Conservation (phyloP, 129 eudicot species). For the Lonicera japonica region DNA sequence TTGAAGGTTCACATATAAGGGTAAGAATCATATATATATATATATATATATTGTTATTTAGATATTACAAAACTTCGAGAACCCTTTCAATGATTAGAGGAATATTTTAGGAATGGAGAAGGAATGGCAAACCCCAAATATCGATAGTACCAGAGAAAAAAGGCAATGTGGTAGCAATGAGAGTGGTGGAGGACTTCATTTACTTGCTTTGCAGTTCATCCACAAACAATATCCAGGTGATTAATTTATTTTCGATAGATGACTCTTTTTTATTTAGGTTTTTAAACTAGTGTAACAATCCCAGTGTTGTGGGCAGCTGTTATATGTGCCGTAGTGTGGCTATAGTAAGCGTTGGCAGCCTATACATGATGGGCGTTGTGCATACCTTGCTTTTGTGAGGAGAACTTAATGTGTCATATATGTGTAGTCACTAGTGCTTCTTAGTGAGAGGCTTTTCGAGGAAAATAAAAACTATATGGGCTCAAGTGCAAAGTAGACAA, state of each 20-base stretch:
- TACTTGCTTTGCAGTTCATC: constrained; percentile 56
- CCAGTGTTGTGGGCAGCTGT: no score
- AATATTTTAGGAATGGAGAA: constrained; percentile 64
- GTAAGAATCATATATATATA: constrained; percentile 18
- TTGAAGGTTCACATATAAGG: constrained; percentile 69
- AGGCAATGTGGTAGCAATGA: constrained; percentile 56
- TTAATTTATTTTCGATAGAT: not conserved
- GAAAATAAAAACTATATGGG: no score
- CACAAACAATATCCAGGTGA: constrained; percentile 58
- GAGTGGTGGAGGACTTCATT: constrained; percentile 76
- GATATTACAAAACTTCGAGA: not conserved
- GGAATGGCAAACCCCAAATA: constrained; percentile 44
- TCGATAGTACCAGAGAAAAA: constrained; percentile 47
- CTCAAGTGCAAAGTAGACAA: no score
- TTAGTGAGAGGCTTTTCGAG: no score
- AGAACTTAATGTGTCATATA: no score
- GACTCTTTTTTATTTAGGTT: no score
- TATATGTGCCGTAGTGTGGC: no score
- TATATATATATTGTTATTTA: not conserved
- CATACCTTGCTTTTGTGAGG: no score
- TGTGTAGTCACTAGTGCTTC: no score
- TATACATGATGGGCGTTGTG: no score
- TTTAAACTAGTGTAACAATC: no score
- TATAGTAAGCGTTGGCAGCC: no score
- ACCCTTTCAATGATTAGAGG: constrained; percentile 5